Percentiles rank a stretch among this genome's conserved stretches.
phyloP scores from a whole-genome alignment of 1,139 yeast species.

The Hansenula lynferdii region DNA sequence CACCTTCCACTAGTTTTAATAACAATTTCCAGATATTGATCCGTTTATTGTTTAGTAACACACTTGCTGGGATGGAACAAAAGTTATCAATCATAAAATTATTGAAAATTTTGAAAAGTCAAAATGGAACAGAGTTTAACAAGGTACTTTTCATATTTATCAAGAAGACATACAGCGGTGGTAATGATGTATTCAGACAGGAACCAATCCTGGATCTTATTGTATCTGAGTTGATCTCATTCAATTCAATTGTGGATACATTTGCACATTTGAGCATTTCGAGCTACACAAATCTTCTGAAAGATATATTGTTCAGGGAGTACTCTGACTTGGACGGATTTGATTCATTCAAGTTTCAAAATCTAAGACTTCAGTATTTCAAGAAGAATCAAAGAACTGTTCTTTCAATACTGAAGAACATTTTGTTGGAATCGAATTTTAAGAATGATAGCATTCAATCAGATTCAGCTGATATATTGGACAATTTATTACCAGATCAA shows the following conservation, averaged over 20 bases:
- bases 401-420: constrained; percentile 10
- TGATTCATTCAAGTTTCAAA: constrained; percentile 12
- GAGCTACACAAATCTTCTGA: constrained; percentile 17
- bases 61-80: constrained; percentile 2
- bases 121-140: constrained; percentile 27
- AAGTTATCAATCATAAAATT: constrained; percentile 13
- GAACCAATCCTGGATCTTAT: constrained; percentile 28
- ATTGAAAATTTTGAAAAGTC: constrained; percentile 21
- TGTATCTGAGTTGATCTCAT: constrained; percentile 30
- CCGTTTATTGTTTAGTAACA: constrained; percentile 12
- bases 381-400: constrained; percentile 5
- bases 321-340: constrained; percentile 17
- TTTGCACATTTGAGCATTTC: constrained; percentile 20
- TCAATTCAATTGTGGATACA: constrained; percentile 29
- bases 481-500: constrained; percentile 15
- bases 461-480: constrained; percentile 20
- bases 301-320: constrained; percentile 27
- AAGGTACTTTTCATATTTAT: constrained; percentile 21
- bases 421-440: constrained; percentile 11
- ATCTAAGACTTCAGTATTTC: constrained; percentile 16
- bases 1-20: constrained; percentile 12
- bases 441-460: constrained; percentile 17
- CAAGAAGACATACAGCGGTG: constrained; percentile 20
- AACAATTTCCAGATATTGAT: constrained; percentile 17
- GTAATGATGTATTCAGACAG: constrained; percentile 21